Percentiles rank a stretch among this genome's conserved stretches.
Evolutionary conservation across 768 basidiomycete genomes (phyloP).

Genomic region (Leccinum disarticulatum): DNA sequence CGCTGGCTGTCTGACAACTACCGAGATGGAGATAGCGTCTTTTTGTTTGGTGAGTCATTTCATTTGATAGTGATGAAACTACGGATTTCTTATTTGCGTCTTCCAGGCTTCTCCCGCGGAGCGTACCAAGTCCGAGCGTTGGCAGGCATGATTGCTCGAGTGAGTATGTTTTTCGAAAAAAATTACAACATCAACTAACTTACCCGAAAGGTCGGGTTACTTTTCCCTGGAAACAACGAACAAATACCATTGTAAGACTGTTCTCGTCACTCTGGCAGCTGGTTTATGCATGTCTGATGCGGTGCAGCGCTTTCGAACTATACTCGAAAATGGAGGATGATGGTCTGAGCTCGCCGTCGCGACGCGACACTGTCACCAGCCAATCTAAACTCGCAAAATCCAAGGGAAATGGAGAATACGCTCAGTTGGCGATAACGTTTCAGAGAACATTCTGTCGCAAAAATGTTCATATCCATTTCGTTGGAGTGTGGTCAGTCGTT

Average conservation of each 20-base stretch:
- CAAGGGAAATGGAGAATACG: conserved; percentile 15
- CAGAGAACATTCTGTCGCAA: conserved; percentile 36
- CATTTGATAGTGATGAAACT: background rate
- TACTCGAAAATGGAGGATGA: conserved; percentile 31
- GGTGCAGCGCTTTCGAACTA: conserved; percentile 38
- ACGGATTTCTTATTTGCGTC: conserved; percentile 1
- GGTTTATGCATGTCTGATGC: background rate
- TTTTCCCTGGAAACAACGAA: conserved; percentile 40
- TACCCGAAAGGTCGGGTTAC: conserved; percentile 38
- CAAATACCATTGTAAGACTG: conserved; percentile 40
- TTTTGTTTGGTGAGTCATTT: conserved; percentile 37
- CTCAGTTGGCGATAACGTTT: conserved; percentile 30
- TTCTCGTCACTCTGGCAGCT: background rate
- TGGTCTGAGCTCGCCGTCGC: conserved; percentile 2
- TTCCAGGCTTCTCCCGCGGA: conserved; percentile 46
- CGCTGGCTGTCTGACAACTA: conserved; percentile 44
- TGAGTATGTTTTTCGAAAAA: conserved; percentile 7
- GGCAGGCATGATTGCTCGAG: conserved; percentile 45
- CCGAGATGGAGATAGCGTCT: conserved; percentile 38
- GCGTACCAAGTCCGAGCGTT: conserved; percentile 46
- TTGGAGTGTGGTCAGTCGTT: conserved; percentile 42
- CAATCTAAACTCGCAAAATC: conserved; percentile 7
- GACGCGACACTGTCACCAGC: conserved; percentile 14
- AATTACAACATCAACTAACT: background rate
- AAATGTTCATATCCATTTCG: conserved; percentile 41